Evolutionary conservation across 192 early-diverging fungal genomes (phyloP).

Genomic region (Podila epicladia): DNA sequence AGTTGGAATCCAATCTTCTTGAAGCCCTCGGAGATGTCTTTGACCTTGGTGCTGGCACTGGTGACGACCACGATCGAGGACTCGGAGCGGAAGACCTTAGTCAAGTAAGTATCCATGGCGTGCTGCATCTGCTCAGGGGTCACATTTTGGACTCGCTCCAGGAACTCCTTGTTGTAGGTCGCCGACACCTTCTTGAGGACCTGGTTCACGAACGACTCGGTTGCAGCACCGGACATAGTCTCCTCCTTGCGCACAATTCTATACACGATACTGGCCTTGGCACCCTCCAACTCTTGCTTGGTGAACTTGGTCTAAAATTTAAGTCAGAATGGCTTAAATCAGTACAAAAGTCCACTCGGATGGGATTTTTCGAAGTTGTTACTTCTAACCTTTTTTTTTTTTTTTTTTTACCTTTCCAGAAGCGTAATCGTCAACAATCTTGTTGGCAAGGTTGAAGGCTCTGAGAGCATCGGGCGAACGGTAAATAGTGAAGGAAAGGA

Average conservation of each 20-base stretch:
- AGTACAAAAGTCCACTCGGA: neutral
- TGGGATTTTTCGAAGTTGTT: too few species aligned
- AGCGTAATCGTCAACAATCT: constrained; percentile 59
- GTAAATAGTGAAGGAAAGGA: constrained; percentile 61
- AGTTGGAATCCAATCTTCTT: constrained; percentile 57
- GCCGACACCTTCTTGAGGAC: constrained; percentile 59
- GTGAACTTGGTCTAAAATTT: constrained; percentile 52
- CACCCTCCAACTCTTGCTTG: constrained; percentile 59
- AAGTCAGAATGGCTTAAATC: constrained; percentile 1
- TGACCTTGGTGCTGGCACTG: constrained; percentile 59
- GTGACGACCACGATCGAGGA: constrained; percentile 62
- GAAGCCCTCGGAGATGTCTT: constrained; percentile 62
- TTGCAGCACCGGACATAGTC: constrained; percentile 49
- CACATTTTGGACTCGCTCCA: constrained; percentile 59
- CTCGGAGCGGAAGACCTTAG: constrained; percentile 57
- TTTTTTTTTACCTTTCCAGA: constrained; percentile 48
- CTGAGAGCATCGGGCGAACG: constrained; percentile 62
- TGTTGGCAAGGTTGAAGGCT: constrained; percentile 62
- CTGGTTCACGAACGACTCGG: constrained; percentile 60
- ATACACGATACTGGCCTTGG: constrained; percentile 67
- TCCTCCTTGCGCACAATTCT: constrained; percentile 58
- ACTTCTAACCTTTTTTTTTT: too few species aligned
- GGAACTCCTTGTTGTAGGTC: constrained; percentile 59
- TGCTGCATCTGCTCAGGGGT: constrained; percentile 57
- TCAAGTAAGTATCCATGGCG: constrained; percentile 61